These are phyloP conservation scores for Fusarium falciforme DNA, from an alignment of 2,329 filamentous ascomycete genomes.

Conservation along the genomic window DNA sequence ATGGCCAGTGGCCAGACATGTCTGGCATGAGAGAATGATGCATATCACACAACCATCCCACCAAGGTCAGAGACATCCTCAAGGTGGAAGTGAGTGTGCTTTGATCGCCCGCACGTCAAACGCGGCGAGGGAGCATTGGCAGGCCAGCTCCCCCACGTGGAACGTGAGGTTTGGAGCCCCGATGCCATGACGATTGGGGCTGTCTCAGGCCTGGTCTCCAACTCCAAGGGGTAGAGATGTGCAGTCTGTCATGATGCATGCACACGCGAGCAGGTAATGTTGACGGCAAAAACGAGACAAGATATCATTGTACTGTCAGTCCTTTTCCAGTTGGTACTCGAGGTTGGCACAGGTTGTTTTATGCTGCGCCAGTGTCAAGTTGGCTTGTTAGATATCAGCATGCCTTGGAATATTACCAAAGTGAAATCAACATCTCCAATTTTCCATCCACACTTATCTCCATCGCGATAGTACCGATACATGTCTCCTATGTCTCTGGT, in stretches of 20 bases:
- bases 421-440: not conserved
- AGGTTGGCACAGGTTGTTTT: not conserved
- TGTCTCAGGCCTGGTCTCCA: slow-evolving; percentile 6
- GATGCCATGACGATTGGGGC: slow-evolving; percentile 3
- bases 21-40: not conserved
- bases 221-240: not conserved
- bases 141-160: slow-evolving; percentile 10
- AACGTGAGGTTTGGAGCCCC: not conserved
- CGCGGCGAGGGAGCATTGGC: not conserved
- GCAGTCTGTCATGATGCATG: not conserved
- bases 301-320: not conserved
- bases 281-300: not conserved
- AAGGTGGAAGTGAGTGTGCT: not conserved
- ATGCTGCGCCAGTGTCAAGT: not conserved
- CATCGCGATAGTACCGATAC: not conserved
- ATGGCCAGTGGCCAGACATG: not conserved
- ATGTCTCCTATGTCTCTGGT: not conserved
- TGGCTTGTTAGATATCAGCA: not conserved
- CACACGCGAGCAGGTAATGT: slow-evolving; percentile 1
- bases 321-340: not conserved
- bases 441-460: not conserved
- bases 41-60: not conserved
- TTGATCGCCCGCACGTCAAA: slow-evolving; percentile 20
- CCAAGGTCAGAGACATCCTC: not conserved
- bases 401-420: not conserved